These are phyloP conservation scores for Stevia rebaudiana DNA, from an alignment of 140 eudicot species.

Conservation along the genomic window DNA sequence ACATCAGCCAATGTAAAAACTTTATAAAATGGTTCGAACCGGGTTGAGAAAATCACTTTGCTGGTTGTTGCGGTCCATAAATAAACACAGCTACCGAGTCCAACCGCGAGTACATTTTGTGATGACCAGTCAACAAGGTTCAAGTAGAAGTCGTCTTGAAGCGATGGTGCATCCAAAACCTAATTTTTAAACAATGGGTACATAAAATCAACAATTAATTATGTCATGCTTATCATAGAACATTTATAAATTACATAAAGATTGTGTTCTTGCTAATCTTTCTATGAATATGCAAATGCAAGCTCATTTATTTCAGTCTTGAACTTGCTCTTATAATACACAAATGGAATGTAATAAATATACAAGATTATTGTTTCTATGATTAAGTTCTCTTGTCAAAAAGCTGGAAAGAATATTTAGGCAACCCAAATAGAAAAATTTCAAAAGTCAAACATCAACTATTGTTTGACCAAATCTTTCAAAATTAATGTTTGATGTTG, in stretches of 20 bases:
- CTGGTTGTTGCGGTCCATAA: conserved; percentile 95
- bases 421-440: not conserved
- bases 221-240: no score
- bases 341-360: no score
- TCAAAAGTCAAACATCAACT: not conserved
- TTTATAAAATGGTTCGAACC: not conserved
- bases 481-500: not conserved
- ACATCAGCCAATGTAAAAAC: not conserved
- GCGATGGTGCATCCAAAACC: conserved; percentile 97
- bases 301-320: no score
- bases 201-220: no score
- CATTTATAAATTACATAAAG: no score
- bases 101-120: conserved; percentile 97
- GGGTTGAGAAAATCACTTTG: conserved; percentile 43
- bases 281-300: no score
- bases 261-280: no score
- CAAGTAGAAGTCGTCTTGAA: conserved; percentile 96
- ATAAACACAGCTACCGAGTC: conserved; percentile 92
- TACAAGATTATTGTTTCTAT: no score
- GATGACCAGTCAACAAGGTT: conserved; percentile 99
- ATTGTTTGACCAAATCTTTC: not conserved
- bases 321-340: no score
- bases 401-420: no score
- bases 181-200: conserved; percentile 1
- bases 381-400: no score